A percentile compares a stretch with the other conserved stretches of the same genome.
phyloP scores from a whole-genome alignment of 768 basidiomycete species.

The Lepiota subincarnata region DNA sequence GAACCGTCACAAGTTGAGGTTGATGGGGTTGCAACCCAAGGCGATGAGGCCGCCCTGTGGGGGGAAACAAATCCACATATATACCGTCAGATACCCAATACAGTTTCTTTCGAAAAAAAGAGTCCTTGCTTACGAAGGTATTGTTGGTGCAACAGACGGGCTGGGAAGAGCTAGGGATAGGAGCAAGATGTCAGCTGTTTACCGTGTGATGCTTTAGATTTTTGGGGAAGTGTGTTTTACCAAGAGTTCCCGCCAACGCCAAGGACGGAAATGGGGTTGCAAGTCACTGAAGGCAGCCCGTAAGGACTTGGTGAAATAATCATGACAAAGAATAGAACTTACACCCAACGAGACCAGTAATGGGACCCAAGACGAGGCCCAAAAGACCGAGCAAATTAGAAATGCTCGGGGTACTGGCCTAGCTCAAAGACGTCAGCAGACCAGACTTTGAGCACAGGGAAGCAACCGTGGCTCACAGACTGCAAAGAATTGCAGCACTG shows the following conservation, averaged over 20 bases:
- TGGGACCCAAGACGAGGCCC: slow-evolving; percentile 10
- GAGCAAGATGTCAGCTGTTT: too few relatives aligned
- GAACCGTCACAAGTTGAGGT: not conserved
- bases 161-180: not conserved
- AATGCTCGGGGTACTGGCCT: not conserved
- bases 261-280: slow-evolving; percentile 23
- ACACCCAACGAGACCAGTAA: slow-evolving; percentile 21
- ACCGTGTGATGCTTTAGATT: not conserved
- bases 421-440: not conserved
- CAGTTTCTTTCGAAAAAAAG: not conserved
- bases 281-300: slow-evolving; percentile 15
- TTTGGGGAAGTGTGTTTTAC: slow-evolving; percentile 15
- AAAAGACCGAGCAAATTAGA: slow-evolving; percentile 7
- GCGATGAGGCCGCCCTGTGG: not conserved
- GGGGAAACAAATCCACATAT: not conserved
- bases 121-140: not conserved
- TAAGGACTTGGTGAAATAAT: too few relatives aligned
- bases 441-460: not conserved
- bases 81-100: too few relatives aligned
- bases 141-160: slow-evolving; percentile 12
- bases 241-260: slow-evolving; percentile 21
- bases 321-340: not conserved
- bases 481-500: slow-evolving; percentile 6
- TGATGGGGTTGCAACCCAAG: slow-evolving; percentile 5
- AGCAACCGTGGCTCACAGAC: slow-evolving; percentile 1